phyloP scores from a whole-genome alignment of 768 basidiomycete species.

The Serpula lacrymans region DNA sequence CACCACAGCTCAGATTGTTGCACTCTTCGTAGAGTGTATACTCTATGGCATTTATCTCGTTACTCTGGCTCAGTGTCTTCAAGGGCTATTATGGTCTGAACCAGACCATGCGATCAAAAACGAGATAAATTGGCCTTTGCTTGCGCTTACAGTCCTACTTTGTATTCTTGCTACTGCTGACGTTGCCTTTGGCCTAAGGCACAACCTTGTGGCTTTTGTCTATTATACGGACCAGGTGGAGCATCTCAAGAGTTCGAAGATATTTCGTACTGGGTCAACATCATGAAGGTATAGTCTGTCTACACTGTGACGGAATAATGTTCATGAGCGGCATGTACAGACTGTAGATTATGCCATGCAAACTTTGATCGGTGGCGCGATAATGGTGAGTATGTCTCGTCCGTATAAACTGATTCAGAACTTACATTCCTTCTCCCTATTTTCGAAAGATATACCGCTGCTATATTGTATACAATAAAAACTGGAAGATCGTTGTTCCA shows the following conservation, averaged over 20 bases:
- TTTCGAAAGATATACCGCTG: too few species aligned
- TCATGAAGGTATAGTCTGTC: too few species aligned
- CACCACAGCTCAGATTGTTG: slow-evolving; percentile 37
- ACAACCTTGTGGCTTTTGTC: slow-evolving; percentile 42
- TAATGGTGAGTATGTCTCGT: slow-evolving; percentile 36
- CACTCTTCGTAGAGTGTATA: too few species aligned
- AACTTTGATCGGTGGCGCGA: slow-evolving; percentile 40
- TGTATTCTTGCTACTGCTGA: slow-evolving; percentile 39
- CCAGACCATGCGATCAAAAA: slow-evolving; percentile 23
- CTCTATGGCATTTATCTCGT: too few species aligned
- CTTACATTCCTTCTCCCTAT: too few species aligned
- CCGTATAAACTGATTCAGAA: too few species aligned
- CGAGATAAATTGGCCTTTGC: slow-evolving; percentile 31
- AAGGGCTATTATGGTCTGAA: slow-evolving; percentile 28
- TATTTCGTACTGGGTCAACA: slow-evolving; percentile 37
- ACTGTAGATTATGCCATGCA: slow-evolving; percentile 39
- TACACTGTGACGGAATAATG: too few species aligned
- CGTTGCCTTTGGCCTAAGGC: slow-evolving; percentile 38
- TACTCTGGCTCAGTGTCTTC: too few species aligned
- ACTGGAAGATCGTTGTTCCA: slow-evolving; percentile 25
- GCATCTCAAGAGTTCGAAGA: slow-evolving; percentile 32
- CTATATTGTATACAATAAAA: slow-evolving; percentile 30
- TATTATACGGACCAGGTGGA: slow-evolving; percentile 27
- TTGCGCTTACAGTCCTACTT: slow-evolving; percentile 35
- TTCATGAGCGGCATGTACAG: too few species aligned